phyloP scores from a whole-genome alignment of 345 rosid genomes.

The Eucalyptus caleyi region DNA sequence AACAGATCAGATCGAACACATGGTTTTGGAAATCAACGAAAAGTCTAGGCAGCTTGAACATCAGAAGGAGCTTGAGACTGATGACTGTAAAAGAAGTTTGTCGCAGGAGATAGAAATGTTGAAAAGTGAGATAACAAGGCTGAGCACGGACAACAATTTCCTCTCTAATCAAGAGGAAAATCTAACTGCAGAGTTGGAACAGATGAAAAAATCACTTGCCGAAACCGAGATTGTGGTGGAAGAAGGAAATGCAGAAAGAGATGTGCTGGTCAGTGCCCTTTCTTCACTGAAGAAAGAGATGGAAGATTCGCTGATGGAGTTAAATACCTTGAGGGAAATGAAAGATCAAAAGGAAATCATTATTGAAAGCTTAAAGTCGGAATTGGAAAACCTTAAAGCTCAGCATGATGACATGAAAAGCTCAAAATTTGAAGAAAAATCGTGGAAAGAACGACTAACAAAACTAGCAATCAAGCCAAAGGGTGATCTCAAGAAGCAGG shows the following conservation, averaged over 20 bases:
- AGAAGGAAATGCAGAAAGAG: not conserved
- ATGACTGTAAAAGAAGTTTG: not conserved
- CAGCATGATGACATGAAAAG: not conserved
- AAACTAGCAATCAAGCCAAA: not conserved
- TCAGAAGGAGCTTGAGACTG: conserved; percentile 7
- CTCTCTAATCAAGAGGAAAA: not conserved
- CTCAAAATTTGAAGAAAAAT: not conserved
- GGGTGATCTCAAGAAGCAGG: not conserved
- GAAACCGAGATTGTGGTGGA: not conserved
- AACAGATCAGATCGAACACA: conserved; percentile 1
- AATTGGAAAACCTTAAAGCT: not conserved
- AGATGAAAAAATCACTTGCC: not conserved
- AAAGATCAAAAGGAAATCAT: not conserved
- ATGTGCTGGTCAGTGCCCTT: not conserved
- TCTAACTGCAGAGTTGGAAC: not conserved
- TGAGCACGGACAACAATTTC: not conserved
- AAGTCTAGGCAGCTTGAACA: conserved; percentile 11
- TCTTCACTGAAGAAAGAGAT: conserved; percentile 1
- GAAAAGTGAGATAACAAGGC: not conserved
- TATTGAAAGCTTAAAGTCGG: not conserved
- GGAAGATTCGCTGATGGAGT: not conserved
- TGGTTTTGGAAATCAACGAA: conserved; percentile 7
- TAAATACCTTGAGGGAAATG: not conserved
- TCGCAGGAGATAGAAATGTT: not conserved
- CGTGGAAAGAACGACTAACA: conserved; percentile 4